Percentiles rank a stretch among this genome's conserved stretches.
Conservation (phyloP, 768 basidiomycete genomes). For the Hygrocybe punicea region DNA sequence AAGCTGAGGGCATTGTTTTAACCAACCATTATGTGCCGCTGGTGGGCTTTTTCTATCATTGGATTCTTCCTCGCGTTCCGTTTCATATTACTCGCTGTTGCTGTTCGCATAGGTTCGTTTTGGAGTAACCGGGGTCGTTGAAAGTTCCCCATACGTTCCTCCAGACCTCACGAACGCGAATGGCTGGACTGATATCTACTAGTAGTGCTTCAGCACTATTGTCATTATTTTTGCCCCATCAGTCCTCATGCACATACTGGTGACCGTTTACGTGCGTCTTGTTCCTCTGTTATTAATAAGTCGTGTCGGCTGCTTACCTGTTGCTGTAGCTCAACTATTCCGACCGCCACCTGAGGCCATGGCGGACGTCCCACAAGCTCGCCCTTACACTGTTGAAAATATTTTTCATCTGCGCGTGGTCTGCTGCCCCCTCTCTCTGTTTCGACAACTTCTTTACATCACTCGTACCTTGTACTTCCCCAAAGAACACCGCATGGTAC, state of each 20-base stretch:
- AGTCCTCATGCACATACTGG: slow-evolving; percentile 81
- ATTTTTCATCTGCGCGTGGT: slow-evolving; percentile 92
- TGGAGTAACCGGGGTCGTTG: slow-evolving; percentile 64
- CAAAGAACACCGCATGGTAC: slow-evolving; percentile 67
- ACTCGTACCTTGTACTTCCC: slow-evolving; percentile 68
- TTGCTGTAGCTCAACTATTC: slow-evolving; percentile 88
- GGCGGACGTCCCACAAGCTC: slow-evolving; percentile 84
- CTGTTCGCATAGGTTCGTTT: slow-evolving; percentile 62
- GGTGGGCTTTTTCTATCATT: slow-evolving; percentile 40
- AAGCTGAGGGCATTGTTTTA: slow-evolving; percentile 64
- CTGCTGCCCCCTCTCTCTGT: slow-evolving; percentile 78
- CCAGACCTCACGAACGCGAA: neutral
- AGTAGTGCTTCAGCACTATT: slow-evolving; percentile 60
- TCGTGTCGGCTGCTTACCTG: slow-evolving; percentile 8
- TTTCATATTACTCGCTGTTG: slow-evolving; percentile 71
- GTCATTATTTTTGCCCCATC: slow-evolving; percentile 83
- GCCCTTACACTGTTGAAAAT: slow-evolving; percentile 86
- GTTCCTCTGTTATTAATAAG: neutral
- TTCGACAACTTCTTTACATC: slow-evolving; percentile 94
- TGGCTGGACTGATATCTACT: neutral
- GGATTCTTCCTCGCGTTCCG: slow-evolving; percentile 42
- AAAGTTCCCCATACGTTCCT: slow-evolving; percentile 70
- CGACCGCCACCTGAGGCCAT: slow-evolving; percentile 85
- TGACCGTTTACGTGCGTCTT: slow-evolving; percentile 73
- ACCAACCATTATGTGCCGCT: slow-evolving; percentile 76